A percentile compares a stretch with the other conserved stretches of the same genome.
Evolutionary conservation across 179 eudicot species (phyloP).

Genomic region (Monotropa hypopitys): DNA sequence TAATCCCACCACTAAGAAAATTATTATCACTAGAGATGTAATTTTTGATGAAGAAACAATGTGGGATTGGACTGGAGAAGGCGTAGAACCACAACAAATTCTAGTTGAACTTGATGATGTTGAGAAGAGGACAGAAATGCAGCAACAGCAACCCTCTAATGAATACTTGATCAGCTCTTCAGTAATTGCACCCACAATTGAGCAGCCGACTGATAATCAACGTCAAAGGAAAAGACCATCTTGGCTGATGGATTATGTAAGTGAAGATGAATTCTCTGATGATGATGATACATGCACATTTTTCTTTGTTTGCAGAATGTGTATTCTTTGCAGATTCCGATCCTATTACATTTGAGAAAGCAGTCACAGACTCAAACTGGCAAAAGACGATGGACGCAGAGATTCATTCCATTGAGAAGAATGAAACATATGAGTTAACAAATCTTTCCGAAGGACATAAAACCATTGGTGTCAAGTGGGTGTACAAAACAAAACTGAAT

Average conservation of each 20-base stretch:
- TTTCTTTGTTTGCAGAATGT: not conserved
- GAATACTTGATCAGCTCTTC: too few species aligned
- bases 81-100: not conserved
- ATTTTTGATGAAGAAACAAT: not conserved
- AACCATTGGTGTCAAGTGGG: not conserved
- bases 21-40: not conserved
- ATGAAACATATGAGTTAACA: not conserved
- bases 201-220: not conserved
- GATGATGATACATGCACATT: not conserved
- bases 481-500: not conserved
- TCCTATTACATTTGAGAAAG: not conserved
- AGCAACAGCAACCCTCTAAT: too few species aligned
- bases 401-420: not conserved
- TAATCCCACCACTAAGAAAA: not conserved
- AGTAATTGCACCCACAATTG: accelerated
- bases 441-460: not conserved
- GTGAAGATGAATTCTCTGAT: not conserved
- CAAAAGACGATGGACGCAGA: not conserved
- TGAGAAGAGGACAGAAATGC: not conserved
- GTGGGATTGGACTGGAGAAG: not conserved
- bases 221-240: not conserved
- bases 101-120: not conserved
- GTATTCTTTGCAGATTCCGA: not conserved
- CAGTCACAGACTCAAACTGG: not conserved
- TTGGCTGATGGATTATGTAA: not conserved